Evolutionary conservation across 257 asterid species (phyloP), one percentile per base, ranked within the genome.

Genomic region (Ilex asprella): DNA sequence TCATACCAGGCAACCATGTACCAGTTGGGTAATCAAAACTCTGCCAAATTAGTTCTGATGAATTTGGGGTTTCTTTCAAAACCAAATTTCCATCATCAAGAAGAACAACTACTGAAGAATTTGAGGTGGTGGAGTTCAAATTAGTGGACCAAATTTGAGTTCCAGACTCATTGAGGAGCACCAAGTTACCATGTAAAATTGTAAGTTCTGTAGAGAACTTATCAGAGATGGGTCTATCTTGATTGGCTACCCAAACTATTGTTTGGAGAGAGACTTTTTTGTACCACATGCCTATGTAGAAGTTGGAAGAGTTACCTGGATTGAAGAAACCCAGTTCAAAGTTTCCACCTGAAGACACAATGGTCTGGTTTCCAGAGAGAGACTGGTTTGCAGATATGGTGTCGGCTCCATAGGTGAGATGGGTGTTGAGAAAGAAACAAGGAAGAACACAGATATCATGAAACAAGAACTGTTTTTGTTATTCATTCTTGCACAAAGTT

Each of bases 1-100:
- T 90, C 3, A 82, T 76, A 50, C 81, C 93, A 16, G 95, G 93
- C 60, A 90, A 67, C 95, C 95, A 90, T 31, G 96, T 85, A 56
- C 80, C 31, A 14, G 58, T 74, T 2, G 88, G 88, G 52, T 78
- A 6, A 72, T 83, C 81, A 43, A 90, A 56, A 64, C 96, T 90
- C 66, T 85, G 68, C 97, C 95, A 90, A 58, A 81, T 31, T 30
- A 80, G 69, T 7, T 55, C 9, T 16, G 43, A 30, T 51, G 43
- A 39, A 69, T 27, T 64, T 21, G 27, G 27, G 8, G 8, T 35
- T 35, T 71, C 76, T 44, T 64, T 69, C 73, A 90, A 52, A 67
- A 85, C 75, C 54, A 90, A 76, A 76, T 90, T 82, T 21, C 97
- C 96, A 59, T 64, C 60, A 60, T 87, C 89, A 11, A 5, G 75